These are phyloP conservation scores for Cystofilobasidium ferigula DNA, from an alignment of 768 basidiomycete genomes.

Conservation along the genomic window DNA sequence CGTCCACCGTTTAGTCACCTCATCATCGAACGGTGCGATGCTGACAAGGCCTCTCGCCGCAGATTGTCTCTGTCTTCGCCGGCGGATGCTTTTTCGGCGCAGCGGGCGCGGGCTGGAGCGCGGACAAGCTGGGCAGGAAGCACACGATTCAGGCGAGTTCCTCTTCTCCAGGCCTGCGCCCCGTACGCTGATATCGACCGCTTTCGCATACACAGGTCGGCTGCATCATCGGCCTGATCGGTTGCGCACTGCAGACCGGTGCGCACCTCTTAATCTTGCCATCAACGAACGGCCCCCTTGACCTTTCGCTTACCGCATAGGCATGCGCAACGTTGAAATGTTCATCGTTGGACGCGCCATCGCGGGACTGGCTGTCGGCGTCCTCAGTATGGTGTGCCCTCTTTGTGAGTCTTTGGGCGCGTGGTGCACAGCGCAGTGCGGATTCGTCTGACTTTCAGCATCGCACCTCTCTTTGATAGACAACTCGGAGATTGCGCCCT, in stretches of 20 bases:
- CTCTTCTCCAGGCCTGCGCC: too few species aligned
- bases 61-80: constrained; percentile 27
- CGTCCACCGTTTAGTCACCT: too few species aligned
- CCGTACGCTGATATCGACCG: too few species aligned
- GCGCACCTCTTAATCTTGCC: too few species aligned
- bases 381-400: background rate
- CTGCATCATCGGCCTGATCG: background rate
- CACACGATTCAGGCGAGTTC: background rate
- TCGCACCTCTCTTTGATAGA: background rate
- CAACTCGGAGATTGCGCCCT: background rate
- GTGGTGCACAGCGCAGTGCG: background rate
- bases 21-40: background rate
- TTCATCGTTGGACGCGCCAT: background rate
- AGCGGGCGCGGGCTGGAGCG: constrained; percentile 45
- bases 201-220: background rate
- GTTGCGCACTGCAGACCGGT: too few species aligned
- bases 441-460: background rate
- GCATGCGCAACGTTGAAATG: background rate
- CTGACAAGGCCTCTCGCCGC: background rate
- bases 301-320: background rate
- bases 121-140: constrained; percentile 54
- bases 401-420: background rate
- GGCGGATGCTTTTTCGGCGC: constrained; percentile 34
- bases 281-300: background rate
- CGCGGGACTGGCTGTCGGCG: background rate